Conservation (phyloP, 1,139 yeast genomes). For the Petasospora rhodanensis region DNA sequence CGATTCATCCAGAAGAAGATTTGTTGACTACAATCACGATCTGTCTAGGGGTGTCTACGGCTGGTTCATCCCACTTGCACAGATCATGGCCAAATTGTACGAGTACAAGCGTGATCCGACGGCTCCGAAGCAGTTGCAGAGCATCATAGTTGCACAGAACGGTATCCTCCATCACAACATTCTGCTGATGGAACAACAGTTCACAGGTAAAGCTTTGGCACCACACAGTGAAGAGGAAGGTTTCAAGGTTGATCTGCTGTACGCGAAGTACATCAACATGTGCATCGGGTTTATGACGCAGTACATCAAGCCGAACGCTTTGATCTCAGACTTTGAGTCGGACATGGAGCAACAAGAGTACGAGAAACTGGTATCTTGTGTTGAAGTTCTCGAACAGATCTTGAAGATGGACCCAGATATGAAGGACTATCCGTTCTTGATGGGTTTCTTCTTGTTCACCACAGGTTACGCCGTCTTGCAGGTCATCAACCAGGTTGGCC, state of each 20-base stretch:
- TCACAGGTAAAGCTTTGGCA: conserved; percentile 1
- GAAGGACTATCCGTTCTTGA: conserved; percentile 22
- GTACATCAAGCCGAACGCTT: conserved; percentile 7
- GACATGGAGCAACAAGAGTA: conserved; percentile 15
- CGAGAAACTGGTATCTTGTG: conserved; percentile 14
- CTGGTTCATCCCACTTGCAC: conserved; percentile 24
- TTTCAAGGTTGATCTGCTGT: conserved; percentile 14
- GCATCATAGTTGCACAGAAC: conserved; percentile 5
- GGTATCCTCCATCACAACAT: conserved; percentile 7
- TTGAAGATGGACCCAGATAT: conserved; percentile 20
- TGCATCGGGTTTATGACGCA: conserved; percentile 17
- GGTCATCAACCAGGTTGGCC: conserved; percentile 19
- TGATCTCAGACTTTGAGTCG: conserved; percentile 9
- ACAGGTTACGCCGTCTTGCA: conserved; percentile 23
- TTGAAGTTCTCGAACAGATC: conserved; percentile 19
- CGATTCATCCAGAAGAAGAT: conserved; percentile 16
- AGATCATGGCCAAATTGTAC: conserved; percentile 19
- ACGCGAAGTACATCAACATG: conserved; percentile 20
- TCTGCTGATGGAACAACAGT: conserved; percentile 3
- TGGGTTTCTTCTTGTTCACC: conserved; percentile 23
- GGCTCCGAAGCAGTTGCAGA: conserved; percentile 1
- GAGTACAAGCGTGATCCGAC: conserved; percentile 9
- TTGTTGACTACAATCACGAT: conserved; percentile 11
- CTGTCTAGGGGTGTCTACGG: conserved; percentile 25
- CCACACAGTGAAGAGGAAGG: conserved; percentile 7